A percentile compares a stretch with the other conserved stretches of the same genome.
phyloP scores from a whole-genome alignment of 805 yeast species.

The Metschnikowia borealis region DNA sequence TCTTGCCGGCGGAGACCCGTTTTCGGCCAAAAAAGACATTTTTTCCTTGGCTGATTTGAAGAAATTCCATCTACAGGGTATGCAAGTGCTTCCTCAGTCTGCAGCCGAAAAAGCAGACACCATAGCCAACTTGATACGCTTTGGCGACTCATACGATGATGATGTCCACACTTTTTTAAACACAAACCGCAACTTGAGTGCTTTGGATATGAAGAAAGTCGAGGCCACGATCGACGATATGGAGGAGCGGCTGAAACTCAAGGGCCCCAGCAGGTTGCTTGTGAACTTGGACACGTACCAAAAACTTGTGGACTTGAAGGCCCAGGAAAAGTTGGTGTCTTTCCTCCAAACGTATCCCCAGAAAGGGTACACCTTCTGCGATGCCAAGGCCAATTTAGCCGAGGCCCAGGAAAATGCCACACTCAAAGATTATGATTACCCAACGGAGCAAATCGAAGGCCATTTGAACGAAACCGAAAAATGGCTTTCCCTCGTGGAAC shows the following conservation, averaged over 20 bases:
- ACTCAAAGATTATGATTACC: slow-evolving; percentile 12
- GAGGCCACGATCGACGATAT: slow-evolving; percentile 23
- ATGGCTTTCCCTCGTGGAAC: slow-evolving; percentile 22
- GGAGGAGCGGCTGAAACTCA: slow-evolving; percentile 23
- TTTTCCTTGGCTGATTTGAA: slow-evolving; percentile 30
- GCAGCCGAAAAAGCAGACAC: slow-evolving; percentile 31
- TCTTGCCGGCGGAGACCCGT: slow-evolving; percentile 40
- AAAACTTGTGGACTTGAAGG: slow-evolving; percentile 18
- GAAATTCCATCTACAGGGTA: slow-evolving; percentile 27
- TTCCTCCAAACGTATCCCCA: slow-evolving; percentile 20
- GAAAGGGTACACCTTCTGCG: slow-evolving; percentile 17
- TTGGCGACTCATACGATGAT: slow-evolving; percentile 24
- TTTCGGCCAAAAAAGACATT: slow-evolving; percentile 31
- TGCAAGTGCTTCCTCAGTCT: slow-evolving; percentile 24
- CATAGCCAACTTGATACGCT: slow-evolving; percentile 22
- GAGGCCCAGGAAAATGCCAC: slow-evolving; percentile 22
- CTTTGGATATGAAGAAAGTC: slow-evolving; percentile 22
- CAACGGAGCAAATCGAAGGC: slow-evolving; percentile 9
- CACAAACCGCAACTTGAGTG: slow-evolving; percentile 16
- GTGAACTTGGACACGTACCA: slow-evolving; percentile 21
- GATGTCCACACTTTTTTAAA: slow-evolving; percentile 17
- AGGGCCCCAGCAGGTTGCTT: slow-evolving; percentile 24
- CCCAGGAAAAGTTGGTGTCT: slow-evolving; percentile 26
- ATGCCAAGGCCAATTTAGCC: slow-evolving; percentile 21
- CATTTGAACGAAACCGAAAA: slow-evolving; percentile 19